Percentiles rank a stretch among this genome's conserved stretches.
These are phyloP conservation scores for Cercospora sesami DNA, from an alignment of 2,329 filamentous ascomycete species.

Conservation along the genomic window DNA sequence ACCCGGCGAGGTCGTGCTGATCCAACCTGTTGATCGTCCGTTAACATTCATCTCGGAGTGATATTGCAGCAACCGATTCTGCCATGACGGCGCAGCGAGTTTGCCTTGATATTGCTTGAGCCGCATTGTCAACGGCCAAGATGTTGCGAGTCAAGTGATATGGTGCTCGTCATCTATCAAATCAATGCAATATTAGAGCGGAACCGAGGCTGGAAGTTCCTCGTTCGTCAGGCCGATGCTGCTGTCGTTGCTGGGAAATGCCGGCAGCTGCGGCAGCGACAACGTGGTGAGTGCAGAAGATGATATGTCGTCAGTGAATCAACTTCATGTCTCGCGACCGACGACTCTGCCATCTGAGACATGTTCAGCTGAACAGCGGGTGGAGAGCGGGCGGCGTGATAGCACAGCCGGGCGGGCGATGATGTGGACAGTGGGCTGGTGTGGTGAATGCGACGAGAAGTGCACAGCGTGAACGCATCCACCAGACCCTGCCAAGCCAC, in stretches of 20 bases:
- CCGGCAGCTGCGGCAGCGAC: neutral
- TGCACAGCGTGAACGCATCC: neutral
- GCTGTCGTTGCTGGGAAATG: neutral
- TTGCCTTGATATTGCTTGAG: neutral
- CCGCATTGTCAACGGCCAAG: neutral
- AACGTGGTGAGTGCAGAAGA: neutral
- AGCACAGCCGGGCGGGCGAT: neutral
- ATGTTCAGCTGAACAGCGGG: neutral
- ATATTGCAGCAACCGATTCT: neutral
- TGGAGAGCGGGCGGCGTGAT: neutral
- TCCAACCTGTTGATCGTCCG: neutral
- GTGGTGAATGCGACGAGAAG: neutral
- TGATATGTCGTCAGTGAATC: neutral
- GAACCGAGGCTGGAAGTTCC: neutral
- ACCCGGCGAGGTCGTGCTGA: neutral
- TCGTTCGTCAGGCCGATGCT: neutral
- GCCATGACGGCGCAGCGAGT: neutral
- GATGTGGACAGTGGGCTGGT: neutral
- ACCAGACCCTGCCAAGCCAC: neutral
- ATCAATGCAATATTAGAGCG: neutral
- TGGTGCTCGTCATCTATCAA: neutral
- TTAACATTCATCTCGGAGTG: neutral
- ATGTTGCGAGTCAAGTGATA: neutral
- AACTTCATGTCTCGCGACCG: neutral
- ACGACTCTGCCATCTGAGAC: neutral